Evolutionary conservation across 1,139 yeast genomes (phyloP), one percentile per base, ranked within the genome.

Genomic region (Debaryomyces udenii): DNA sequence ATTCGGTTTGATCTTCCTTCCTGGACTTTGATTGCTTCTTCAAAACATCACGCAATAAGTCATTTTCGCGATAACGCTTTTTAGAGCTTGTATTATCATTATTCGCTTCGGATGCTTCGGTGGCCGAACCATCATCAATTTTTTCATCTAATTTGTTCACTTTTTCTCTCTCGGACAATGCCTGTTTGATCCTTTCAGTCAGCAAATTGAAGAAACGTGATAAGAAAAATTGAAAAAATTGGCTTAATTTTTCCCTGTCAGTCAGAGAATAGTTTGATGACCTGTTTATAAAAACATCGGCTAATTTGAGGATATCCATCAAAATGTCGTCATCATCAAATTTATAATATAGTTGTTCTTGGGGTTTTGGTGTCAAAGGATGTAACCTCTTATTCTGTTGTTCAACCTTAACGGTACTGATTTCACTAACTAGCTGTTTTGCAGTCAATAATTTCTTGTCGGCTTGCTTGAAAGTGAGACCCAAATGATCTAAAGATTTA

Each of bases 391-490:
- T 73, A 49, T 73, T 73, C 40, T 76, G 78, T 62, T 93, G 98
- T 57, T 93, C 98, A 33, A 89, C 86, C 62, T 91, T 90, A 30
- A 91, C 86, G 2, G 96, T 88, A 49, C 94, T 86, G 42, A 94
- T 87, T 61, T 93, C 99, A 49, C 96, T 84, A 6, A 93, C 83
- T 52, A 93, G 70, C 53, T 90, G 96, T 54, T 93, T 89, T 6
- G 95, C 86, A 0, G 98, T 90, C 51, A 94, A 69, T 43, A 89
- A 70, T 62, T 93, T 93, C 63, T 94, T 93, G 62, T 93, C 99
- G 9, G 96, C 89, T 62, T 93, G 97, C 63, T 93, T 93, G 68
- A 93, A 94, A 0, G 97, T 90, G 52, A 93, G 75, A 2, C 99
- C 99, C 50, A 91, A 74, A 61, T 94, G 99, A 61, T 93, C 99